These are phyloP conservation scores for Marasmius tenuissimus DNA, from an alignment of 1,284 basidiomycete genomes.

Conservation along the genomic window DNA sequence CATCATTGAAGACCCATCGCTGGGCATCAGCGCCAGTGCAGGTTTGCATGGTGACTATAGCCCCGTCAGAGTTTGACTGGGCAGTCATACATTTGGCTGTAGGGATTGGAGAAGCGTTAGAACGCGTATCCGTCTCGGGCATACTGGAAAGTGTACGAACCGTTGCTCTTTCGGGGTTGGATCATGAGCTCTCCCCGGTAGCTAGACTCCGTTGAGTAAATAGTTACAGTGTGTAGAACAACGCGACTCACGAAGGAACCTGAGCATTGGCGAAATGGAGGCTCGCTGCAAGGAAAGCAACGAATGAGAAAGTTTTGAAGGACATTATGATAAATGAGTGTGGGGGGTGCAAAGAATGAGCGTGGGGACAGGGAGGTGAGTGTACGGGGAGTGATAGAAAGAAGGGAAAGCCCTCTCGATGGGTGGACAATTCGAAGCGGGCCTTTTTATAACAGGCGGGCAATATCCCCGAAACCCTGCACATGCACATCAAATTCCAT, in stretches of 20 bases:
- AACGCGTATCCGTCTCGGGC: not conserved
- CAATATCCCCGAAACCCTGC: no score
- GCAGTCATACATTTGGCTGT: constrained; percentile 28
- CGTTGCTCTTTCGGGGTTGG: constrained; percentile 19
- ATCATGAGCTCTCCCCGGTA: constrained; percentile 17
- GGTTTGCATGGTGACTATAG: constrained; percentile 23
- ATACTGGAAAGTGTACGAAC: not conserved
- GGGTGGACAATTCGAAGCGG: not conserved
- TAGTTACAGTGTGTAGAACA: not conserved
- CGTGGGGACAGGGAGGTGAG: not conserved
- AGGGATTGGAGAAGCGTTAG: not conserved
- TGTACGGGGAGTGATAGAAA: not conserved
- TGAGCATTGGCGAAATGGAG: constrained; percentile 6
- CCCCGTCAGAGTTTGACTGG: constrained; percentile 29
- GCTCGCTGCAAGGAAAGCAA: constrained; percentile 6
- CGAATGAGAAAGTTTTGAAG: not conserved
- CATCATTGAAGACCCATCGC: constrained; percentile 23
- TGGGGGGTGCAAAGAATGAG: not conserved
- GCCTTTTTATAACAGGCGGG: not conserved
- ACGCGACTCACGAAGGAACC: constrained; percentile 3
- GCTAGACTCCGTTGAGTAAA: constrained; percentile 1
- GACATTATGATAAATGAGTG: not conserved
- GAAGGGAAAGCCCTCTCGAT: not conserved
- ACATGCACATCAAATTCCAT: no score
- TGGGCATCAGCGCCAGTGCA: constrained; percentile 28